Evolutionary conservation across 2,329 filamentous ascomycete genomes (phyloP).

Genomic region (Eurotiales sp.): DNA sequence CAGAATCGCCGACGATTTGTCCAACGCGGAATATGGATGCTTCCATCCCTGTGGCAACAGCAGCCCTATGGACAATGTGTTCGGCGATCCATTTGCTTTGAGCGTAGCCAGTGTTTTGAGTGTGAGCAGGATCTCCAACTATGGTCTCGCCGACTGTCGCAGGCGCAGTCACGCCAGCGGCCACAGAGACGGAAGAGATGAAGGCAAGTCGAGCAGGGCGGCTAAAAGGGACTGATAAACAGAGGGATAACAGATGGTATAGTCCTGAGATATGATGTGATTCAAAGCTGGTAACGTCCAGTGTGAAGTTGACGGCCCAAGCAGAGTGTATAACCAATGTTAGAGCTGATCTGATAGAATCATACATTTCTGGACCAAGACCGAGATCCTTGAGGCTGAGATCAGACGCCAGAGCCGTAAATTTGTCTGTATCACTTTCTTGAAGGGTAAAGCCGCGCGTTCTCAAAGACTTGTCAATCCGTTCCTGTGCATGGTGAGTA

Average conservation of each 20-base stretch:
- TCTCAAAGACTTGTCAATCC: neutral
- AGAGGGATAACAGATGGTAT: conserved; percentile 3
- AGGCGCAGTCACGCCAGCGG: neutral
- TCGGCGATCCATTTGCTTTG: conserved; percentile 40
- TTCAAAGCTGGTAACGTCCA: conserved; percentile 22
- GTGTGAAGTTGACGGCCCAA: conserved; percentile 29
- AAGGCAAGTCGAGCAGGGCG: conserved; percentile 8
- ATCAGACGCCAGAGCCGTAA: neutral
- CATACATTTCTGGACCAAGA: neutral
- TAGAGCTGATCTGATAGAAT: conserved; percentile 17
- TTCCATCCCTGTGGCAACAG: conserved; percentile 19
- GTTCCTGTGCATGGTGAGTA: neutral
- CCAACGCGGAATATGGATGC: conserved; percentile 29
- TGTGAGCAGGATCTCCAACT: conserved; percentile 26
- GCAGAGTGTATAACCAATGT: conserved; percentile 25
- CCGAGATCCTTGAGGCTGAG: neutral
- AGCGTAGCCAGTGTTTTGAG: conserved; percentile 27
- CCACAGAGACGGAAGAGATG: conserved; percentile 1
- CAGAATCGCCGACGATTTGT: conserved; percentile 31
- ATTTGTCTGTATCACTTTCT: neutral
- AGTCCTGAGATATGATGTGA: conserved; percentile 20
- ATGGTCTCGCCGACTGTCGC: conserved; percentile 13
- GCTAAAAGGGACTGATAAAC: neutral
- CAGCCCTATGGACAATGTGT: conserved; percentile 39
- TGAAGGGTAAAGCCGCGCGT: neutral